Percentiles rank a stretch among this genome's conserved stretches.
Conservation (phyloP, 768 basidiomycete genomes). For the Hemileccinum impolitum region DNA sequence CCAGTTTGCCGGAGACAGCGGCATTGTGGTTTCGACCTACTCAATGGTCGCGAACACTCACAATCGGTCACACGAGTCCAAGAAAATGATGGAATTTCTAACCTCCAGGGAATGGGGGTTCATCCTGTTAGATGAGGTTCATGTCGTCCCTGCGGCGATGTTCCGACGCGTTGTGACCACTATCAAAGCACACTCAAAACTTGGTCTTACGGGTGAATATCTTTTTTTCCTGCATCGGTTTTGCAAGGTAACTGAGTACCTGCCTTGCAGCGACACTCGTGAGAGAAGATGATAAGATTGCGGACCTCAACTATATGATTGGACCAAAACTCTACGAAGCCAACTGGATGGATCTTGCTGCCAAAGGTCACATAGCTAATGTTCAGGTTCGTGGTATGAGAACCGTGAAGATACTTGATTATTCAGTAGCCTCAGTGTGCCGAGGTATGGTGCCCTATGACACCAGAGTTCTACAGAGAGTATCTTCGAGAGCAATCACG, state of each 20-base stretch:
- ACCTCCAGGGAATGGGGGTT: slow-evolving; percentile 99
- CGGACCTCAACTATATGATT: slow-evolving; percentile 98
- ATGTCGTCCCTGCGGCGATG: slow-evolving; percentile 98
- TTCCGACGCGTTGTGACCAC: slow-evolving; percentile 97
- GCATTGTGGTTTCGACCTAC: slow-evolving; percentile 98
- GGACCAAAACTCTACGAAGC: slow-evolving; percentile 99
- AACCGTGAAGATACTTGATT: background rate
- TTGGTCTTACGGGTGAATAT: slow-evolving; percentile 84
- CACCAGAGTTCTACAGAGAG: slow-evolving; percentile 97
- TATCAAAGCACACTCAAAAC: slow-evolving; percentile 98
- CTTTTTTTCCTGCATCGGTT: background rate
- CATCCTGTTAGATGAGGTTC: slow-evolving; percentile 95
- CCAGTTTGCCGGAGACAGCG: slow-evolving; percentile 94
- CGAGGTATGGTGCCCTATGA: slow-evolving; percentile 99
- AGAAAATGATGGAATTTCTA: slow-evolving; percentile 99
- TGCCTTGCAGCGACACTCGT: slow-evolving; percentile 80
- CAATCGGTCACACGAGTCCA: slow-evolving; percentile 97
- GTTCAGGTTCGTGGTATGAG: slow-evolving; percentile 72
- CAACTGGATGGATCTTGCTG: slow-evolving; percentile 99
- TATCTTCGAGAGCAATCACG: slow-evolving; percentile 91
- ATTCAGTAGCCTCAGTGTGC: slow-evolving; percentile 64
- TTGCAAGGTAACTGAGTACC: slow-evolving; percentile 2
- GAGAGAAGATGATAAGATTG: slow-evolving; percentile 98
- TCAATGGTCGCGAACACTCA: slow-evolving; percentile 99
- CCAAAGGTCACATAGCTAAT: slow-evolving; percentile 98